phyloP scores from a whole-genome alignment of 129 eudicot genomes.

The Flaveria sonorensis region DNA sequence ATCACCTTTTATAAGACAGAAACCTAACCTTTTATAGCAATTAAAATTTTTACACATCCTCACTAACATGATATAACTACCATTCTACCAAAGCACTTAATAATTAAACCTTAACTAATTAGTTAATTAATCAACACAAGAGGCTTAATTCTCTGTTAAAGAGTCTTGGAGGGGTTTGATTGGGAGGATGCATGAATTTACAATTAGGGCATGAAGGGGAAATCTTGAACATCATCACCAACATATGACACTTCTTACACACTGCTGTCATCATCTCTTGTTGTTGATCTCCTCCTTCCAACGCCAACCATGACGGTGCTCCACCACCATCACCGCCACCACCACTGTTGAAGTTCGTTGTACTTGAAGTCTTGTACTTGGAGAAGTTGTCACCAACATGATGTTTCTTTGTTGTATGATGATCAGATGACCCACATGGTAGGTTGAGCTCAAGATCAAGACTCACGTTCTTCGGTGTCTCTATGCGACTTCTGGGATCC shows the following conservation, averaged over 20 bases:
- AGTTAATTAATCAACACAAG: constrained; percentile 36
- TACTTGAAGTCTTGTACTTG: constrained; percentile 15
- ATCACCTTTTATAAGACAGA: constrained; percentile 9
- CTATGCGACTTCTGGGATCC: constrained; percentile 60
- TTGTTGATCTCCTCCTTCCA: constrained; percentile 50
- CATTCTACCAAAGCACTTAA: not conserved
- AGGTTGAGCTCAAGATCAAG: constrained; percentile 80
- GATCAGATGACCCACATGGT: constrained; percentile 55
- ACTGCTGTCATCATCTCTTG: constrained; percentile 84
- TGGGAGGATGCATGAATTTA: constrained; percentile 82
- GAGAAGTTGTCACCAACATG: constrained; percentile 40
- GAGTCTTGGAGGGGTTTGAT: constrained; percentile 43
- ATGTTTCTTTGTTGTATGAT: constrained; percentile 26
- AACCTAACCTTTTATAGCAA: constrained; percentile 21
- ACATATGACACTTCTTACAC: constrained; percentile 83
- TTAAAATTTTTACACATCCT: constrained; percentile 32
- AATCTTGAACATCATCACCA: constrained; percentile 83
- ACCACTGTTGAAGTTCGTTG: constrained; percentile 5
- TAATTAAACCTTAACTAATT: constrained; percentile 18
- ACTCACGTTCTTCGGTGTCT: constrained; percentile 59
- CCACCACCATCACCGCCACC: constrained; percentile 13
- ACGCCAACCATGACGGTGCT: constrained; percentile 52
- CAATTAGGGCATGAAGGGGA: constrained; percentile 84
- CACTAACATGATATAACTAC: not conserved
- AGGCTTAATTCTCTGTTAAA: constrained; percentile 60